These are phyloP conservation scores for Erythrobasidium hasegawianum DNA, from an alignment of 1,284 basidiomycete species.

Conservation along the genomic window DNA sequence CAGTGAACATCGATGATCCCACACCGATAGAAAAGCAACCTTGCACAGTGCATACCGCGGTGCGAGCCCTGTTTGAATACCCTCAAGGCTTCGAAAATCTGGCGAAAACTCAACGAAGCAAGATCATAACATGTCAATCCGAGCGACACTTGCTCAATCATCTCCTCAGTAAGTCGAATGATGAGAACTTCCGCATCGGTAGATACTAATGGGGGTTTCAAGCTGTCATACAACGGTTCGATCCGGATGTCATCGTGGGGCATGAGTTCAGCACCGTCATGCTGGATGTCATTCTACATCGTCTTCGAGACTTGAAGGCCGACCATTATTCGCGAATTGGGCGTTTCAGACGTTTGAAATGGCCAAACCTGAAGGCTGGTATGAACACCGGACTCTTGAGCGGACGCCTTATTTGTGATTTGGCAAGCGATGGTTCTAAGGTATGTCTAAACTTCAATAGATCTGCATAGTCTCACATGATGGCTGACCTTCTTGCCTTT, in stretches of 20 bases:
- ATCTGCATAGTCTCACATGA: not conserved
- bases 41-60: constrained; percentile 78
- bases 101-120: constrained; percentile 63
- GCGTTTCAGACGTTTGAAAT: constrained; percentile 78
- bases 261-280: constrained; percentile 92
- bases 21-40: constrained; percentile 81
- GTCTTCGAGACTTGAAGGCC: constrained; percentile 82
- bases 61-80: constrained; percentile 82
- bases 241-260: constrained; percentile 91
- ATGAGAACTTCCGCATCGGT: not conserved
- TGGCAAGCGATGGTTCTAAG: constrained; percentile 91
- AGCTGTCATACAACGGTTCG: constrained; percentile 79
- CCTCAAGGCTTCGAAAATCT: constrained; percentile 74
- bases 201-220: not conserved
- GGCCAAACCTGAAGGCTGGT: constrained; percentile 69
- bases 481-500: not conserved
- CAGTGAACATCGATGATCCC: constrained; percentile 81
- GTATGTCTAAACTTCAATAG: constrained; percentile 52
- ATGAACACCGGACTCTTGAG: constrained; percentile 77
- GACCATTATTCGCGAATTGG: constrained; percentile 94
- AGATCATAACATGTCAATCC: constrained; percentile 67
- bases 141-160: constrained; percentile 83
- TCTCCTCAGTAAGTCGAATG: constrained; percentile 60
- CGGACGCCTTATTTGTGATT: constrained; percentile 84
- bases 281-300: constrained; percentile 83